Evolutionary conservation across 305 asterid species (phyloP).

Genomic region (Coffea humblotiana): DNA sequence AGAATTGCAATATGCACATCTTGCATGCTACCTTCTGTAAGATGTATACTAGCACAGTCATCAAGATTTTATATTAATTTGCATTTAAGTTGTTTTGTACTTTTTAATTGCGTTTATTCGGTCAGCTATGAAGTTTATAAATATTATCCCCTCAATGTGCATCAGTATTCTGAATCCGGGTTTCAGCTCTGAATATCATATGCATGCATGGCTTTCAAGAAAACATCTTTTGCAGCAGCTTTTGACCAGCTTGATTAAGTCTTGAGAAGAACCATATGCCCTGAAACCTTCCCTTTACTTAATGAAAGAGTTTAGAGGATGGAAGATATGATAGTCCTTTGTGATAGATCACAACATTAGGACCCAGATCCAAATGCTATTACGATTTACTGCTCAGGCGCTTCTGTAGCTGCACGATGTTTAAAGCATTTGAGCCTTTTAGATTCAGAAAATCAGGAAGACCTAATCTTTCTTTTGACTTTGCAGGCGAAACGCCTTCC

Average conservation of each 20-base stretch:
- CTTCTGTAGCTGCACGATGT: not conserved
- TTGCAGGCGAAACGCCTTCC: conserved; percentile 94
- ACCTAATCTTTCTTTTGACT: conserved; percentile 21
- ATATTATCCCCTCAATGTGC: not conserved
- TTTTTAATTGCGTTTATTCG: not conserved
- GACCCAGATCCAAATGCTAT: not conserved
- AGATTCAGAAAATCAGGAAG: conserved; percentile 3
- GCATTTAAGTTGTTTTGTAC: not conserved
- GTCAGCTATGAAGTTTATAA: not conserved
- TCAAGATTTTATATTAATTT: not conserved
- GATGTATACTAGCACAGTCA: not conserved
- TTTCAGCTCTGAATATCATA: not conserved
- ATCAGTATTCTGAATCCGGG: not conserved
- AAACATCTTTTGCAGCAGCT: not conserved
- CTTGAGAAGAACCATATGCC: not conserved
- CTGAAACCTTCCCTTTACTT: not conserved
- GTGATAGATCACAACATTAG: not conserved
- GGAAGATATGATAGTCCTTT: not conserved
- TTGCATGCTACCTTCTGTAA: not conserved
- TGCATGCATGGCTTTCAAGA: not conserved
- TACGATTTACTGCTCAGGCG: not conserved
- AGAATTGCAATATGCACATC: not conserved
- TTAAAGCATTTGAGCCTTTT: not conserved
- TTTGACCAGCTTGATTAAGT: not conserved
- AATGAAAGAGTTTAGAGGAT: not conserved